Base-by-base conservation (phyloP, 805 yeast species). In the Candida broadrunensis region DNA sequence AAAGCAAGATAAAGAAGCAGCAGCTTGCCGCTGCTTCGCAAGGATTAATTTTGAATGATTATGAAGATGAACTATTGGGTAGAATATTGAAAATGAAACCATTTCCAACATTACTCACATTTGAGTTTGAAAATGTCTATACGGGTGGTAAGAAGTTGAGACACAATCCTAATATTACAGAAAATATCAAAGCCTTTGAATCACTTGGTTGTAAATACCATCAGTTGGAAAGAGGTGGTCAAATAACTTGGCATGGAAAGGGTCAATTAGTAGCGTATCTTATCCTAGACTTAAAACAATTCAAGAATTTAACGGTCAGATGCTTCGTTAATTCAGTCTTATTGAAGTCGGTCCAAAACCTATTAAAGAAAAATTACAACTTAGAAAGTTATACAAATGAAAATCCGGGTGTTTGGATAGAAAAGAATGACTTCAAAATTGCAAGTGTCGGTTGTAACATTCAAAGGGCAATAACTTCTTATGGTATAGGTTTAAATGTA, bases 211-310 rank as follows among this genome's bases (percentile, higher is more conserved):
- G 89, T 13, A 72, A 72, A 23, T 86, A 80, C 54, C 75, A 82
- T n/a, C 91, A 87, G 52, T 77, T 93, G 0, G 80, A 80, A 39
- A 70, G 99, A 46, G 99, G 99, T 13, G 99, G 99, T 0, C 95
- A 93, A 58, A 80, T 93, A 1, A 93, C 99, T 0, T 93, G 87
- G 71, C 99, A 93, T 65, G 98, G 98, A 0, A 85, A 93, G 1
- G 99, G 99, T 0, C 99, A 93, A 61, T 57, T 88, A 29, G 96
- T 90, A 2, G 80, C 88, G 4, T 93, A 91, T 55, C 82, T 93
- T 9, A 73, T 93, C 1, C 39, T 70, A 39, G 68, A 93, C 58
- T 66, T 93, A 39, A 73, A 75, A 47, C 72, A 76, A 24, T 85
- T 85, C 51, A 52, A 36, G 5, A 63, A 73, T 37, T 63, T 85